Evolutionary conservation across 1,284 basidiomycete genomes (phyloP), one percentile per base, ranked within the genome.

Genomic region (Mycosarcoma maydis): DNA sequence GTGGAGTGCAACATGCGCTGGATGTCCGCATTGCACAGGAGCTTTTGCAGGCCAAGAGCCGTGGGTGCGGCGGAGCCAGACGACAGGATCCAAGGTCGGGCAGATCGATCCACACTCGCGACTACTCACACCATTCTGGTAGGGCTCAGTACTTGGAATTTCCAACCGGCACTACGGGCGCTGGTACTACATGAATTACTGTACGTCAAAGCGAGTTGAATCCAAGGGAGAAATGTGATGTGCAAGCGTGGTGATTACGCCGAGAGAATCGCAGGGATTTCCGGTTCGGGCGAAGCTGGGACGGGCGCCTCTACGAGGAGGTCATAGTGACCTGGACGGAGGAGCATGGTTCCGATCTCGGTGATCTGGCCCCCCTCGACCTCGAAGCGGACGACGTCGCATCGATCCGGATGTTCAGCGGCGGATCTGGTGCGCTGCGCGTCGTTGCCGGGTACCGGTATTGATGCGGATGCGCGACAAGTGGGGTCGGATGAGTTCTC

Each of bases 371-470:
- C 74, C 17, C 70, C 68, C 9, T 73, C 69, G 17, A 74, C 58
- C 22, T 76, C 62, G 50, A 80, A 80, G 16, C 66, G 38, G 10
- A 78, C 74, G 7, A 80, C 53, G 38, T 80, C 74, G 45, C 74
- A 76, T 2, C 62, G 42, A 14, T 64, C 36, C 20, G 68, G 56
- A 38, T 73, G 47, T 16, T 73, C 59, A 4, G 44, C 57, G 5
- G 37, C 53, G 9, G 26, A 27, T 19, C 59, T 48, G 9, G 50
- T 27, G 11, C 47, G 11, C n/a, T 58, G 23, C 1, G 62, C 68
- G 4, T 67, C 51, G 11, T 64, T 16, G 3, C 68, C 68, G 0
- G 72, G 68, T 1, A 72, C 57, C 26, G 55, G 44, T 56, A 75
- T 68, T 44, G 61, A 48, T 17, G 32, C 53, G 1, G 23, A 29